Evolutionary conservation across 352 stramenopile species (phyloP).

Genomic region (Globisporangium emineosum): DNA sequence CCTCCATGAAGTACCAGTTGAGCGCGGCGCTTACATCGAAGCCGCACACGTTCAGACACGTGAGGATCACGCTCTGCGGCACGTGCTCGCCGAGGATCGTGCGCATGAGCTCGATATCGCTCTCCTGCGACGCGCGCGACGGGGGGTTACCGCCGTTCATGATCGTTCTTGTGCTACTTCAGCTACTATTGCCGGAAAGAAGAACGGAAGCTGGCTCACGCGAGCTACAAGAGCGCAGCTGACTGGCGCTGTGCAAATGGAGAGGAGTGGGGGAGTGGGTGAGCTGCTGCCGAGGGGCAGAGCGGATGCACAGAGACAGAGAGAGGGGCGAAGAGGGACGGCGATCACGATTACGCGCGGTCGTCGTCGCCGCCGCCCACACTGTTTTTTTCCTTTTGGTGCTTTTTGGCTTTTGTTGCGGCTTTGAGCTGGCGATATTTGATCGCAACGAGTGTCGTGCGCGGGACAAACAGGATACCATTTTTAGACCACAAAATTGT

Average conservation of each 20-base stretch:
- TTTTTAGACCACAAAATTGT: neutral
- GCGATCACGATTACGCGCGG: constrained; percentile 1
- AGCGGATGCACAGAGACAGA: neutral
- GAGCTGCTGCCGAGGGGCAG: neutral
- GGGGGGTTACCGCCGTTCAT: constrained; percentile 5
- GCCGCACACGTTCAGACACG: constrained; percentile 75
- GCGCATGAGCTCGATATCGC: constrained; percentile 84
- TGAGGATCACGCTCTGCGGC: constrained; percentile 80
- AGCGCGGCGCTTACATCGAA: constrained; percentile 84
- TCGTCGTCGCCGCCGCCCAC: neutral
- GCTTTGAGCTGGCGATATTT: neutral
- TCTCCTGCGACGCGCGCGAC: constrained; percentile 33
- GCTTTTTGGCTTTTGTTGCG: neutral
- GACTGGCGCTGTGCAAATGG: neutral
- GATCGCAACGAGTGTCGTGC: no score
- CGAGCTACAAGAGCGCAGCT: no score
- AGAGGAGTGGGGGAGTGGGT: neutral
- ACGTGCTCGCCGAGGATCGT: constrained; percentile 87
- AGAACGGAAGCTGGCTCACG: no score
- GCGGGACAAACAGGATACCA: neutral
- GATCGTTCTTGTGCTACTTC: neutral
- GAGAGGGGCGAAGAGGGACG: neutral
- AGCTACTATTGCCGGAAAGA: no score
- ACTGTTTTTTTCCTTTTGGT: neutral
- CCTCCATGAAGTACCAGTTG: constrained; percentile 88